A percentile compares a stretch with the other conserved stretches of the same genome.
Conservation (phyloP, 345 rosid species). For the Garcia nutans region DNA sequence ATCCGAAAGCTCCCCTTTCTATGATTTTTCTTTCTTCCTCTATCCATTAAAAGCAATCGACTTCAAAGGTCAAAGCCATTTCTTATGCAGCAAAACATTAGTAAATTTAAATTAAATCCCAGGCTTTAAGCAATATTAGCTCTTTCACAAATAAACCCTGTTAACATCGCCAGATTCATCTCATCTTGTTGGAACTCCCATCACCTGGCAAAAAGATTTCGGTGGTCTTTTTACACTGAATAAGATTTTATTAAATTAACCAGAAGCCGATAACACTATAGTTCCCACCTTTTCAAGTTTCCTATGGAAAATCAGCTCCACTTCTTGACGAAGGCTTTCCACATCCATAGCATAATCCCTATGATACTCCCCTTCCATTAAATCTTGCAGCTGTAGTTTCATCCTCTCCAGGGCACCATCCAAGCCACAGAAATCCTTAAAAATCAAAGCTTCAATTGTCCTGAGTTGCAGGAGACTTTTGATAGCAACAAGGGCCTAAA, state of each 20-base stretch:
- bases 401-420: constrained; percentile 60
- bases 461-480: constrained; percentile 70
- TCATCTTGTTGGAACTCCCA: constrained; percentile 8
- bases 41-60: not conserved
- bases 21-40: not conserved
- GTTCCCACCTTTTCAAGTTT: constrained; percentile 55
- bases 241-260: not conserved
- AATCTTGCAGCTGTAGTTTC: constrained; percentile 59
- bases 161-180: not conserved
- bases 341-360: constrained; percentile 67
- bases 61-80: not conserved
- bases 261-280: constrained; percentile 11
- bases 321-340: constrained; percentile 70
- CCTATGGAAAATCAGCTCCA: constrained; percentile 50
- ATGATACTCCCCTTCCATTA: constrained; percentile 55
- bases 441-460: constrained; percentile 51
- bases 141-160: too few relatives aligned
- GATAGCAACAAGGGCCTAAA: constrained; percentile 75
- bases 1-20: not conserved
- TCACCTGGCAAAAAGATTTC: constrained; percentile 21
- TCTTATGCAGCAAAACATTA: not conserved
- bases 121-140: not conserved
- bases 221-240: not conserved
- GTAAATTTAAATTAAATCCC: not conserved
- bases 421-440: constrained; percentile 71